Percentiles rank a stretch among this genome's conserved stretches.
These are phyloP conservation scores for Lumnitzera littorea DNA, from an alignment of 345 rosid genomes.

Conservation along the genomic window DNA sequence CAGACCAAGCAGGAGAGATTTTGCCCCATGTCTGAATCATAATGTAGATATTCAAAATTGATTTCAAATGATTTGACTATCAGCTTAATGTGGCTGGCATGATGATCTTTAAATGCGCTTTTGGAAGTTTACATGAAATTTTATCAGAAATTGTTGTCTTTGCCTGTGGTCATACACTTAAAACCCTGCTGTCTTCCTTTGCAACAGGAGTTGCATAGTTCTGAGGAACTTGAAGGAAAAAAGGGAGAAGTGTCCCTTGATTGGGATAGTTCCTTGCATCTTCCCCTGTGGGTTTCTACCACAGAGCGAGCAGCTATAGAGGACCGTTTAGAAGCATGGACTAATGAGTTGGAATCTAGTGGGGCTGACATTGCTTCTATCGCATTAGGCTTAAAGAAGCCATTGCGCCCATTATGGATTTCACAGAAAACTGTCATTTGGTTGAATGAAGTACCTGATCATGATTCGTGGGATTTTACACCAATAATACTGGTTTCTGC, in stretches of 20 bases:
- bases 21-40: no score
- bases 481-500: constrained; percentile 81
- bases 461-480: constrained; percentile 85
- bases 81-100: no score
- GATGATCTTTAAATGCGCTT: no score
- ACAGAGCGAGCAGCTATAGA: constrained; percentile 71
- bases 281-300: constrained; percentile 82
- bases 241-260: constrained; percentile 16
- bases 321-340: constrained; percentile 63
- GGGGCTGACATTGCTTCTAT: constrained; percentile 81
- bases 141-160: not conserved
- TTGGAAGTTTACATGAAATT: not conserved
- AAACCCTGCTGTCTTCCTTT: not conserved
- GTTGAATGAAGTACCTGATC: constrained; percentile 88
- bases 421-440: constrained; percentile 83
- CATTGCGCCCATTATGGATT: constrained; percentile 79
- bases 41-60: no score
- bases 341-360: constrained; percentile 52
- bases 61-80: no score
- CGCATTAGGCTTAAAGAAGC: constrained; percentile 56
- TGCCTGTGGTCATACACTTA: not conserved
- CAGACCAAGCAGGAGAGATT: no score
- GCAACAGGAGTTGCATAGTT: constrained; percentile 19
- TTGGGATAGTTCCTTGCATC: constrained; percentile 91
- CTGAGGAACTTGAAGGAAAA: constrained; percentile 13